Evolutionary conservation across 1,139 yeast species (phyloP).

Genomic region (Hemisphaericaspora xylanilytica): DNA sequence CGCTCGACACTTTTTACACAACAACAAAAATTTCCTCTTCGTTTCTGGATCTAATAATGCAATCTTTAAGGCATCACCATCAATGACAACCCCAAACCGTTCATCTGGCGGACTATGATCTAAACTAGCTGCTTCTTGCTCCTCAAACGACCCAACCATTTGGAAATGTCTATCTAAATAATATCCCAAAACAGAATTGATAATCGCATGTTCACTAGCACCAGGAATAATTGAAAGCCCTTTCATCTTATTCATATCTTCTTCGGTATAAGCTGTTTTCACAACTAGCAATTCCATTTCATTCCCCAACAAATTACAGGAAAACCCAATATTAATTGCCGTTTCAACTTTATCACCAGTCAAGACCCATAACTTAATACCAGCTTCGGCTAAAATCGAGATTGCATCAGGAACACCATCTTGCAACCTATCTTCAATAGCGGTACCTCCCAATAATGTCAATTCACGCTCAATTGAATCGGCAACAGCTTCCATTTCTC

Average conservation of each 20-base stretch:
- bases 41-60: slow-evolving; percentile 58
- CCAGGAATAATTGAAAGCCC: slow-evolving; percentile 31
- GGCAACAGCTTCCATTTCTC: slow-evolving; percentile 45
- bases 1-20: slow-evolving; percentile 92
- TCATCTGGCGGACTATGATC: slow-evolving; percentile 81
- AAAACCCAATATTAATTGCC: slow-evolving; percentile 51
- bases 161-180: slow-evolving; percentile 62
- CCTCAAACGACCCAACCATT: slow-evolving; percentile 60
- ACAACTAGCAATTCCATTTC: slow-evolving; percentile 46
- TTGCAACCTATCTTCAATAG: slow-evolving; percentile 50
- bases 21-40: slow-evolving; percentile 68
- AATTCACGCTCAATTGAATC: slow-evolving; percentile 48
- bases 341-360: slow-evolving; percentile 54
- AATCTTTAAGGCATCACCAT: slow-evolving; percentile 85
- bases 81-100: slow-evolving; percentile 79
- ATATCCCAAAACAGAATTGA: slow-evolving; percentile 55
- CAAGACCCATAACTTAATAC: slow-evolving; percentile 51
- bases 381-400: slow-evolving; percentile 44
- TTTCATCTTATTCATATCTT: slow-evolving; percentile 29
- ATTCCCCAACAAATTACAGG: slow-evolving; percentile 49
- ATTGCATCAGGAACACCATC: slow-evolving; percentile 54
- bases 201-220: slow-evolving; percentile 30
- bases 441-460: slow-evolving; percentile 49
- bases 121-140: slow-evolving; percentile 56
- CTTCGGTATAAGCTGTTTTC: slow-evolving; percentile 31